A percentile compares a stretch with the other conserved stretches of the same genome.
These are phyloP conservation scores for Arachis stenosperma DNA, from an alignment of 306 rosid genomes.

Conservation along the genomic window DNA sequence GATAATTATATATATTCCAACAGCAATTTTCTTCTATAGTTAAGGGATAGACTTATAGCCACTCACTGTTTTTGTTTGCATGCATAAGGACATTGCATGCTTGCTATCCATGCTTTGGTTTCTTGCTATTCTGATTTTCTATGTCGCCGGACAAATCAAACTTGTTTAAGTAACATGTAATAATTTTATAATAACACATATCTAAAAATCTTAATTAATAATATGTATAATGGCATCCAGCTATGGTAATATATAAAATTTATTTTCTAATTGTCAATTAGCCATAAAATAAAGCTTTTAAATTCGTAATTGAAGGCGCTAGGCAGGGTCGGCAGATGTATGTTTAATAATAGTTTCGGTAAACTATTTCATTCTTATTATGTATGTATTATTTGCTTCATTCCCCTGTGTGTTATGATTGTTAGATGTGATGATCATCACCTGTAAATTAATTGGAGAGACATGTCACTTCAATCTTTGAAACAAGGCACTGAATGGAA, in stretches of 20 bases:
- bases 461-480: conserved; percentile 11
- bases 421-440: not conserved
- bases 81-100: conserved; percentile 48
- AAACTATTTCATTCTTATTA: not conserved
- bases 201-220: not conserved
- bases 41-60: conserved; percentile 4
- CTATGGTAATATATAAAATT: not conserved
- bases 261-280: not conserved
- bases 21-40: conserved; percentile 25
- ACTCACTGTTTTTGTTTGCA: conserved; percentile 29
- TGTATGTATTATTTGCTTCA: not conserved
- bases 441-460: not conserved
- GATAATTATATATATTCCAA: conserved; percentile 17
- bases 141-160: not conserved
- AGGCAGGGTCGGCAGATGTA: not conserved
- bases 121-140: not conserved
- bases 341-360: not conserved
- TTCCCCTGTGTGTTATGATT: not conserved
- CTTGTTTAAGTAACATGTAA: not conserved
- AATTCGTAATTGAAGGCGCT: not conserved
- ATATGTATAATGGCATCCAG: not conserved
- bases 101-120: conserved; percentile 1
- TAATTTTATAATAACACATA: not conserved
- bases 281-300: not conserved
- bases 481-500: not conserved